These are phyloP conservation scores for Furcasterigmium furcatum DNA, from an alignment of 2,329 filamentous ascomycete species.

Conservation along the genomic window DNA sequence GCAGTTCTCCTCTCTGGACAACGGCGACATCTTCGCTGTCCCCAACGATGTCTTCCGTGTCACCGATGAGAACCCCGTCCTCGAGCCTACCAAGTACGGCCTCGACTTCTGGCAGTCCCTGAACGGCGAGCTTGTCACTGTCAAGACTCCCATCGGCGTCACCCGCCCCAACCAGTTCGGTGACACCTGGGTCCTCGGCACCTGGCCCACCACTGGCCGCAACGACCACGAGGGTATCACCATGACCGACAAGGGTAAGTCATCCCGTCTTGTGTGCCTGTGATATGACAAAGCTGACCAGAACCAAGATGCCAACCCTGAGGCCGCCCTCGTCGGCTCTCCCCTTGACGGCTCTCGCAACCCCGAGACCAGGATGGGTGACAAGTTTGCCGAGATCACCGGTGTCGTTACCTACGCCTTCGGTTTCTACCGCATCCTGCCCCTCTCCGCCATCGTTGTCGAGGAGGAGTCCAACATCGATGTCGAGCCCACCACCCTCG, in stretches of 20 bases:
- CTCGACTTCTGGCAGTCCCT: slow-evolving; percentile 74
- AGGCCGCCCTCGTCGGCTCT: slow-evolving; percentile 61
- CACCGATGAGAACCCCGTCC: slow-evolving; percentile 55
- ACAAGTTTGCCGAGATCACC: slow-evolving; percentile 62
- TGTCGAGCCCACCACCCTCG: slow-evolving; percentile 48
- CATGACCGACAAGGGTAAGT: slow-evolving; percentile 49
- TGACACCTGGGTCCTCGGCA: slow-evolving; percentile 66
- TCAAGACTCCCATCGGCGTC: slow-evolving; percentile 54
- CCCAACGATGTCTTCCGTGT: slow-evolving; percentile 60
- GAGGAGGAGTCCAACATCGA: slow-evolving; percentile 40
- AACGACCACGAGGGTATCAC: slow-evolving; percentile 65
- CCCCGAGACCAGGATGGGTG: slow-evolving; percentile 61
- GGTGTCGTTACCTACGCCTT: slow-evolving; percentile 65
- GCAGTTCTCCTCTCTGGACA: slow-evolving; percentile 59
- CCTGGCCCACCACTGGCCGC: slow-evolving; percentile 59
- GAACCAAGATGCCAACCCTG: slow-evolving; percentile 60
- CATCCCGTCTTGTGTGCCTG: background rate
- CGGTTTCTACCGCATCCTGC: slow-evolving; percentile 68
- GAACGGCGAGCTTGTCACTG: slow-evolving; percentile 63
- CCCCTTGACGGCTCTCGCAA: slow-evolving; percentile 65
- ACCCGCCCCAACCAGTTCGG: slow-evolving; percentile 61
- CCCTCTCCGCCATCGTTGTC: slow-evolving; percentile 53
- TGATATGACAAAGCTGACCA: slow-evolving; percentile 6
- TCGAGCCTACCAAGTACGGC: slow-evolving; percentile 60
- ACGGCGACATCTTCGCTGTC: slow-evolving; percentile 61